phyloP scores from a whole-genome alignment of 257 asterid species.

The Solanum tarapatanum region DNA sequence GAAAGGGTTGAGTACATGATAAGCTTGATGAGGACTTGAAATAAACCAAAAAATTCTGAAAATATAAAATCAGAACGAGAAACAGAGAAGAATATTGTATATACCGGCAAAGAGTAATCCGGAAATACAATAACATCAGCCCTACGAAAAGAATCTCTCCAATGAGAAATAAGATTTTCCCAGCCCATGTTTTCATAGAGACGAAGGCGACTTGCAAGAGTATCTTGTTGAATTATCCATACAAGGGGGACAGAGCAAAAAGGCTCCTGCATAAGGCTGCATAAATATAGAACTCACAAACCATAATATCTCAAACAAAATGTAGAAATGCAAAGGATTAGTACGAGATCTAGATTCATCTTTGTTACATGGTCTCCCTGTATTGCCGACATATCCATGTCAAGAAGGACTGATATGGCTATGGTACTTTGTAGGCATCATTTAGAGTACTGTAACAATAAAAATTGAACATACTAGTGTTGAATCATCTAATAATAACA shows the following conservation, averaged over 20 bases:
- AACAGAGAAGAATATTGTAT: slow-evolving; percentile 8
- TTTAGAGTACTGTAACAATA: not conserved
- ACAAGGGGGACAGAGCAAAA: slow-evolving; percentile 93
- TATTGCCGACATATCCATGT: not conserved
- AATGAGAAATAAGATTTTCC: slow-evolving; percentile 64
- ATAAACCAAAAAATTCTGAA: not conserved
- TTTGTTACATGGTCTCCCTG: not conserved
- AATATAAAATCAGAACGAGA: not conserved
- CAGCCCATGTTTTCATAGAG: slow-evolving; percentile 52
- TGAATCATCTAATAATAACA: not conserved
- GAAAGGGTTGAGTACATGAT: slow-evolving; percentile 23
- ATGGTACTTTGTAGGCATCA: not conserved
- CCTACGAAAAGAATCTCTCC: slow-evolving; percentile 66
- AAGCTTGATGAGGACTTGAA: not conserved
- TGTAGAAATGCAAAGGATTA: not conserved
- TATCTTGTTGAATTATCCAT: slow-evolving; percentile 93
- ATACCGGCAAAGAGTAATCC: slow-evolving; percentile 81
- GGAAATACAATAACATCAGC: slow-evolving; percentile 90
- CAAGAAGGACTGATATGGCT: not conserved
- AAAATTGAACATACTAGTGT: not conserved
- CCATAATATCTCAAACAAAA: slow-evolving; percentile 16
- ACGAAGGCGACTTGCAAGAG: slow-evolving; percentile 70
- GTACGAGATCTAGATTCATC: not conserved
- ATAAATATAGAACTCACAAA: slow-evolving; percentile 73
- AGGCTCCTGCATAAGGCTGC: slow-evolving; percentile 99